Percentiles rank a stretch among this genome's conserved stretches.
Conservation (phyloP, 805 yeast species). For the Naumovozyma dairenensis region DNA sequence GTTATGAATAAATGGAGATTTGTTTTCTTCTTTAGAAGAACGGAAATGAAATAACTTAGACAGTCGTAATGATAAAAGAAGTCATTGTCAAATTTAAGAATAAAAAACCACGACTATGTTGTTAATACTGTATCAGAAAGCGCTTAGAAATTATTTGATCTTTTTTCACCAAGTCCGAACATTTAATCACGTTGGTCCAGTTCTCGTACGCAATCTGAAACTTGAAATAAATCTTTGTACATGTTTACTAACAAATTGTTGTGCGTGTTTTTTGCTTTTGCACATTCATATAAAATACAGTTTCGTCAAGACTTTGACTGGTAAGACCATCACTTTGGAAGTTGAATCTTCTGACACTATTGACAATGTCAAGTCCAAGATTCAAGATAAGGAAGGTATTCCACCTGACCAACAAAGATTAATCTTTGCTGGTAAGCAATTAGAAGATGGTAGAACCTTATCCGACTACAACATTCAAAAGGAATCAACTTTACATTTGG, state of each 20-base stretch:
- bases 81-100: too few species aligned
- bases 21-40: too few species aligned
- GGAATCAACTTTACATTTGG: constrained; percentile 96
- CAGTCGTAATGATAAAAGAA: too few species aligned
- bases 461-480: constrained; percentile 99
- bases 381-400: constrained; percentile 98
- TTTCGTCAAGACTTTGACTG: constrained; percentile 80
- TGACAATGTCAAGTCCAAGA: constrained; percentile 97
- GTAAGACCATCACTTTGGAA: constrained; percentile 95
- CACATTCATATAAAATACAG: too few species aligned
- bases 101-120: too few species aligned
- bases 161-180: background rate
- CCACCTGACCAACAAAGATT: constrained; percentile 99
- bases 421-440: constrained; percentile 99
- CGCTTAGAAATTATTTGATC: background rate
- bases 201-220: too few species aligned
- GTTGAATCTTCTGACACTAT: constrained; percentile 98
- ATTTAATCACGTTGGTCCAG: background rate
- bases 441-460: constrained; percentile 97
- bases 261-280: constrained; percentile 1
- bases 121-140: too few species aligned
- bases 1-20: too few species aligned
- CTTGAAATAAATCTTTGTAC: too few species aligned
- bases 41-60: too few species aligned
- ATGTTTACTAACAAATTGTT: constrained; percentile 12